phyloP scores from a whole-genome alignment of 495 filamentous ascomycete genomes.

The Acidomyces sp. region DNA sequence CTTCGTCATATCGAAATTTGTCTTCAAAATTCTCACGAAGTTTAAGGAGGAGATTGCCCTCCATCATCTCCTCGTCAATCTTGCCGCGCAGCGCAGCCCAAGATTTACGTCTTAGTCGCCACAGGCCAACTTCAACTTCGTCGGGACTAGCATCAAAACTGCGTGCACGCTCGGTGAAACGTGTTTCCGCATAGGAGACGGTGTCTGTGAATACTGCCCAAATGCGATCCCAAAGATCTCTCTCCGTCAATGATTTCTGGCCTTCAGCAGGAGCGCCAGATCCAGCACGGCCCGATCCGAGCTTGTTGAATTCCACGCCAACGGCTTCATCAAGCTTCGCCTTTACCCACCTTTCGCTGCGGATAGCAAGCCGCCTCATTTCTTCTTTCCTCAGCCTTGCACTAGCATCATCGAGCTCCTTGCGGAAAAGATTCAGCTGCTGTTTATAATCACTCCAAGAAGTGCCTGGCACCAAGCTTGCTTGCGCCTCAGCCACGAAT shows the following conservation, averaged over 20 bases:
- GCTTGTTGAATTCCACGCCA: constrained; percentile 85
- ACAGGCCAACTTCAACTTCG: constrained; percentile 86
- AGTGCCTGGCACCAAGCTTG: constrained; percentile 59
- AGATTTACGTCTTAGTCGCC: constrained; percentile 80
- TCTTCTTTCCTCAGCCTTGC: constrained; percentile 74
- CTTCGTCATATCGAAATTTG: constrained; percentile 95
- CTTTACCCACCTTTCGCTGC: constrained; percentile 85
- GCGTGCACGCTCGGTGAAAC: constrained; percentile 75
- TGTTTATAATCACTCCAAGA: constrained; percentile 66
- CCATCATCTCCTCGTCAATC: constrained; percentile 95
- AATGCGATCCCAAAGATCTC: constrained; percentile 88
- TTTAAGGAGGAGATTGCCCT: constrained; percentile 90
- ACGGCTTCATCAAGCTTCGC: constrained; percentile 76
- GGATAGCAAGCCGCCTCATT: constrained; percentile 79
- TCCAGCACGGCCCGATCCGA: constrained; percentile 74
- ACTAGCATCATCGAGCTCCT: constrained; percentile 81
- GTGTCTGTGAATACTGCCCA: constrained; percentile 77
- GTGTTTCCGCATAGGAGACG: constrained; percentile 70
- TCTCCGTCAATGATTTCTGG: constrained; percentile 58
- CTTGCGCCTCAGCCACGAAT: constrained; percentile 65
- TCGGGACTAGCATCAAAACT: constrained; percentile 87
- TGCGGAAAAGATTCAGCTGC: constrained; percentile 48
- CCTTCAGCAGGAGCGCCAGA: constrained; percentile 64
- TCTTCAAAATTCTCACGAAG: constrained; percentile 97
- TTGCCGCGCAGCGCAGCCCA: constrained; percentile 83